Percentiles rank a stretch among this genome's conserved stretches.
phyloP scores from a whole-genome alignment of 208 protist genomes.

The Leishmania tropica region DNA sequence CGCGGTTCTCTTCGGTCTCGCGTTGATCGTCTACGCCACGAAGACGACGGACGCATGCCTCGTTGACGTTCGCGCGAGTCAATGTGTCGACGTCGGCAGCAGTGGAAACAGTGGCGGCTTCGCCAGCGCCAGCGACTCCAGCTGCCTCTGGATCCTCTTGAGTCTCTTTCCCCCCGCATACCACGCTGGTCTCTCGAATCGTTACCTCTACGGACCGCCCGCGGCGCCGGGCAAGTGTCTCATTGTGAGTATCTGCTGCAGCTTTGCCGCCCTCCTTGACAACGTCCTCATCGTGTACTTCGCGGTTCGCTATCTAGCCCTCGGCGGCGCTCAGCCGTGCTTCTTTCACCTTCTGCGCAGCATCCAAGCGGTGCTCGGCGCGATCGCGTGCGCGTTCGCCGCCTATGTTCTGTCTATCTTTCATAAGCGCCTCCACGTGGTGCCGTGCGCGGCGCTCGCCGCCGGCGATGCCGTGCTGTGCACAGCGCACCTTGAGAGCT shows the following conservation, averaged over 20 bases:
- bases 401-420: slow-evolving; percentile 53
- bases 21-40: slow-evolving; percentile 44
- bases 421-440: slow-evolving; percentile 9
- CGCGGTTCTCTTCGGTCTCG: slow-evolving; percentile 41
- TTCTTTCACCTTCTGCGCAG: slow-evolving; percentile 58
- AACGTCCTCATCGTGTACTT: slow-evolving; percentile 57
- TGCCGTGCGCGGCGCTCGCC: slow-evolving; percentile 36
- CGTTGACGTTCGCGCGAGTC: slow-evolving; percentile 3
- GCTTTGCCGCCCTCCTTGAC: slow-evolving; percentile 38
- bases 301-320: slow-evolving; percentile 50
- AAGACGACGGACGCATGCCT: slow-evolving; percentile 33
- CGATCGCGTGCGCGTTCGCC: slow-evolving; percentile 47
- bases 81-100: slow-evolving; percentile 19
- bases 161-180: slow-evolving; percentile 1
- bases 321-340: slow-evolving; percentile 34
- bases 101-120: background rate
- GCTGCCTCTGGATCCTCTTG: background rate
- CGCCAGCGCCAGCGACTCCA: slow-evolving; percentile 1
- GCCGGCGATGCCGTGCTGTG: slow-evolving; percentile 23
- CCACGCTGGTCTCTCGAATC: slow-evolving; percentile 10
- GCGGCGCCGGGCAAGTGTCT: slow-evolving; percentile 40
- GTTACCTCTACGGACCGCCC: slow-evolving; percentile 39
- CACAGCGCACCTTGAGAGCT: slow-evolving; percentile 16
- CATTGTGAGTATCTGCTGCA: slow-evolving; percentile 48
- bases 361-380: slow-evolving; percentile 43